Conservation (phyloP, 2,329 filamentous ascomycete species). For the Trichoderma harzianum region DNA sequence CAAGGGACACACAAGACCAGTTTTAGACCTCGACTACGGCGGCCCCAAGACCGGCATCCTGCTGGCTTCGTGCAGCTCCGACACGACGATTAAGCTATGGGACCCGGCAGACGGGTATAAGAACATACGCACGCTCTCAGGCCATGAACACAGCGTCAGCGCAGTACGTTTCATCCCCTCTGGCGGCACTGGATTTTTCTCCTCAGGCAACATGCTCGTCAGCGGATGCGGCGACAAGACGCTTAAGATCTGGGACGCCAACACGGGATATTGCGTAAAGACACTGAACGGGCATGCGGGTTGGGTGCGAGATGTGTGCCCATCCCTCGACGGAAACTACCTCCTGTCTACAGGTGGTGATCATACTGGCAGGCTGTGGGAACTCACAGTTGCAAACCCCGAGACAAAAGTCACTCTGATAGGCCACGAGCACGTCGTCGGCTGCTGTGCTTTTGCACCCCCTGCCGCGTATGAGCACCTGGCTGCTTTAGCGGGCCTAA, state of each 20-base stretch:
- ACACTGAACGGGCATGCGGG: constrained; percentile 82
- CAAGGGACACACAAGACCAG: constrained; percentile 86
- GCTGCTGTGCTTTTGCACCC: constrained; percentile 85
- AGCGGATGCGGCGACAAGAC: constrained; percentile 83
- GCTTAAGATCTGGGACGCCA: constrained; percentile 86
- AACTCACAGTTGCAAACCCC: constrained; percentile 60
- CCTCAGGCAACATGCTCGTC: constrained; percentile 78
- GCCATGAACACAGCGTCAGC: constrained; percentile 89
- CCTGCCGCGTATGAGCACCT: constrained; percentile 72
- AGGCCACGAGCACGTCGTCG: constrained; percentile 83
- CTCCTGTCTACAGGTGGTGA: constrained; percentile 82
- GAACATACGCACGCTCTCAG: constrained; percentile 85
- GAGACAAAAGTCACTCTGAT: constrained; percentile 77
- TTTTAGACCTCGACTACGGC: constrained; percentile 86
- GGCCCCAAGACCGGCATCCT: constrained; percentile 59
- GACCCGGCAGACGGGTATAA: constrained; percentile 91
- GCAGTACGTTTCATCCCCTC: constrained; percentile 85
- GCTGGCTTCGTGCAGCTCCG: constrained; percentile 70
- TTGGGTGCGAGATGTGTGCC: constrained; percentile 87
- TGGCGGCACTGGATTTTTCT: constrained; percentile 70
- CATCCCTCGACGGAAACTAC: constrained; percentile 78
- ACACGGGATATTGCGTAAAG: constrained; percentile 86
- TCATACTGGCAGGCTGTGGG: constrained; percentile 79
- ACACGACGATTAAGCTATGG: constrained; percentile 93
- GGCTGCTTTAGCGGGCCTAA: constrained; percentile 72